These are phyloP conservation scores for Malassezia restricta DNA, from an alignment of 1,284 basidiomycete genomes.

Conservation along the genomic window DNA sequence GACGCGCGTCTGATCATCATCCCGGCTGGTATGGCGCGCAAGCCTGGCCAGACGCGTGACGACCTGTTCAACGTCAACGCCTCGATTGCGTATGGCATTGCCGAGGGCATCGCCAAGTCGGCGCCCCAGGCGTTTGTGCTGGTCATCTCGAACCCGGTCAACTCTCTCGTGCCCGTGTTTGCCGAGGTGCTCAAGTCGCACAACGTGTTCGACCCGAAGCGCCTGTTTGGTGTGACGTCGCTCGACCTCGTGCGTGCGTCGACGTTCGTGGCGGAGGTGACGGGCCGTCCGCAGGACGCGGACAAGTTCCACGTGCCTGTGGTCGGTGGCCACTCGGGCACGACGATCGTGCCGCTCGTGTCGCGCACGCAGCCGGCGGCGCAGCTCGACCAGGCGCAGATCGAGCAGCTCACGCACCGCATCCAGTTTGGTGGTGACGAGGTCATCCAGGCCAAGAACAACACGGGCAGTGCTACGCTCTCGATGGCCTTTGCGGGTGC, in stretches of 20 bases:
- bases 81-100: constrained; percentile 85
- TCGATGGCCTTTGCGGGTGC: constrained; percentile 70
- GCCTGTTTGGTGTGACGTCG: constrained; percentile 93
- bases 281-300: constrained; percentile 57
- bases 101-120: constrained; percentile 68
- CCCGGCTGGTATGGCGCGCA: constrained; percentile 92
- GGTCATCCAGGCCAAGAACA: constrained; percentile 77
- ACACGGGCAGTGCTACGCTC: constrained; percentile 74
- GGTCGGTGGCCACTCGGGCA: constrained; percentile 88
- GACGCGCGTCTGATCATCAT: constrained; percentile 85
- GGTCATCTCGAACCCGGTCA: constrained; percentile 90
- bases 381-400: constrained; percentile 43
- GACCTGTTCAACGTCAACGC: constrained; percentile 95
- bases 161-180: constrained; percentile 94
- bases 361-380: constrained; percentile 56
- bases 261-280: constrained; percentile 76
- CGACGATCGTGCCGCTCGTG: constrained; percentile 88
- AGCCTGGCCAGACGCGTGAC: constrained; percentile 62
- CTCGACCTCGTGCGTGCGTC: constrained; percentile 94
- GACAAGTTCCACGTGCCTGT: constrained; percentile 59
- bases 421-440: constrained; percentile 90
- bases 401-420: constrained; percentile 62
- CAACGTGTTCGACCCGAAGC: constrained; percentile 70
- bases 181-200: constrained; percentile 88
- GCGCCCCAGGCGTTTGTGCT: constrained; percentile 85